phyloP scores from a whole-genome alignment of 2,329 filamentous ascomycete species.

The Sporothrix luriei region DNA sequence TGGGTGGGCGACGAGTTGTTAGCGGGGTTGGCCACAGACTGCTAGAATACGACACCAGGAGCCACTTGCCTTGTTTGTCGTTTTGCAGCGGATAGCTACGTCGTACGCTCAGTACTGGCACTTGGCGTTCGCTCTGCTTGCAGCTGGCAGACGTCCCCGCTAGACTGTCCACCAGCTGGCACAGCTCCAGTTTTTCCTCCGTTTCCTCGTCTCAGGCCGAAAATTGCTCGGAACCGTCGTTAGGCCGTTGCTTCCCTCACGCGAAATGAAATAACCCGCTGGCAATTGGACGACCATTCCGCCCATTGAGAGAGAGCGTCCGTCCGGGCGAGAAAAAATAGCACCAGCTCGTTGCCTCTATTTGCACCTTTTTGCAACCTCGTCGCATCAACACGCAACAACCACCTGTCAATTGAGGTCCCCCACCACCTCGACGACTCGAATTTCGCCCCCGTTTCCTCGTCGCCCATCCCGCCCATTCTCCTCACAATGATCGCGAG shows the following conservation, averaged over 20 bases:
- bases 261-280: slow-evolving; percentile 38
- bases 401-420: slow-evolving; percentile 55
- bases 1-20: slow-evolving; percentile 31
- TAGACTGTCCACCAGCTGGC: slow-evolving; percentile 33
- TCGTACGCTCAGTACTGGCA: background rate
- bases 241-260: slow-evolving; percentile 29
- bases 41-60: slow-evolving; percentile 8
- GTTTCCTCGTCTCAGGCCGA: slow-evolving; percentile 34
- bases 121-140: background rate
- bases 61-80: background rate
- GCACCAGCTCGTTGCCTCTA: slow-evolving; percentile 31
- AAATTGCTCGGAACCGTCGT: slow-evolving; percentile 38
- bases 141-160: slow-evolving; percentile 28
- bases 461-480: slow-evolving; percentile 47
- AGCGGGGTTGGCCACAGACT: slow-evolving; percentile 28
- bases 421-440: slow-evolving; percentile 23
- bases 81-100: too few relatives aligned
- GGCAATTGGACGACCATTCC: slow-evolving; percentile 40
- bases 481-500: slow-evolving; percentile 57
- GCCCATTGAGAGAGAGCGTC: slow-evolving; percentile 2
- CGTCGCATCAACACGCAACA: slow-evolving; percentile 21
- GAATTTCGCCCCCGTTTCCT: slow-evolving; percentile 42
- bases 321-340: slow-evolving; percentile 30
- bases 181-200: slow-evolving; percentile 18
- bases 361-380: slow-evolving; percentile 31